Percentiles rank a stretch among this genome's conserved stretches.
These are phyloP conservation scores for Cicer yamashitae DNA, from an alignment of 306 rosid species.

Conservation along the genomic window DNA sequence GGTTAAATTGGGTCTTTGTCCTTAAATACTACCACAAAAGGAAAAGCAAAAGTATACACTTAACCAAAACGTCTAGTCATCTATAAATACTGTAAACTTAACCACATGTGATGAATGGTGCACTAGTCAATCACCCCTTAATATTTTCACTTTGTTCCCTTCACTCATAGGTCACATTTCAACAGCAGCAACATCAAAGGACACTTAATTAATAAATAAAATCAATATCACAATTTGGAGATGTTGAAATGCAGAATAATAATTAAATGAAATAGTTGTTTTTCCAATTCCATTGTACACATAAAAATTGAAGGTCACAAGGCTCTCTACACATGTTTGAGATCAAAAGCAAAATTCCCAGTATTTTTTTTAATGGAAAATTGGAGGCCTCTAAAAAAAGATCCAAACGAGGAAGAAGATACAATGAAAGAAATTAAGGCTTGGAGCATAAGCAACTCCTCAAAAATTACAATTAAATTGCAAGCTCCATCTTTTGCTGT, in stretches of 20 bases:
- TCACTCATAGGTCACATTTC: conserved; percentile 44
- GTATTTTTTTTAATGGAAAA: conserved; percentile 49
- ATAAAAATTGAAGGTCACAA: conserved; percentile 46
- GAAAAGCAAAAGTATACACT: conserved; percentile 44
- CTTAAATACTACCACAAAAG: conserved; percentile 53
- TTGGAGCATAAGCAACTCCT: conserved; percentile 62
- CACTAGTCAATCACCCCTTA: conserved; percentile 34
- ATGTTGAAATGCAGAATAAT: conserved; percentile 23
- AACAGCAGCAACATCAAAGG: conserved; percentile 25
- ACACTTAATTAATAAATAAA: conserved; percentile 14
- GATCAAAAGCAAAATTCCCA: conserved; percentile 62
- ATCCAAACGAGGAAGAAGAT: conserved; percentile 50
- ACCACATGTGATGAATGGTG: conserved; percentile 37
- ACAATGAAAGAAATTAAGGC: conserved; percentile 44
- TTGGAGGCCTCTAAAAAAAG: conserved; percentile 53
- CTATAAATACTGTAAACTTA: conserved; percentile 42
- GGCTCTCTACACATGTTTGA: conserved; percentile 51
- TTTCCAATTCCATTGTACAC: conserved; percentile 54
- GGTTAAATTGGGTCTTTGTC: conserved; percentile 49
- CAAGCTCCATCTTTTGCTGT: conserved; percentile 56
- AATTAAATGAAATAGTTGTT: conserved; percentile 49
- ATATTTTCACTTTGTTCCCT: conserved; percentile 26
- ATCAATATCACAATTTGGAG: conserved; percentile 23
- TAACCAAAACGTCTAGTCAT: conserved; percentile 46
- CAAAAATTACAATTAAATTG: conserved; percentile 68